A percentile compares a stretch with the other conserved stretches of the same genome.
Conservation (phyloP, 1,139 yeast genomes). For the Chernovozyma sophiae-reginae region DNA sequence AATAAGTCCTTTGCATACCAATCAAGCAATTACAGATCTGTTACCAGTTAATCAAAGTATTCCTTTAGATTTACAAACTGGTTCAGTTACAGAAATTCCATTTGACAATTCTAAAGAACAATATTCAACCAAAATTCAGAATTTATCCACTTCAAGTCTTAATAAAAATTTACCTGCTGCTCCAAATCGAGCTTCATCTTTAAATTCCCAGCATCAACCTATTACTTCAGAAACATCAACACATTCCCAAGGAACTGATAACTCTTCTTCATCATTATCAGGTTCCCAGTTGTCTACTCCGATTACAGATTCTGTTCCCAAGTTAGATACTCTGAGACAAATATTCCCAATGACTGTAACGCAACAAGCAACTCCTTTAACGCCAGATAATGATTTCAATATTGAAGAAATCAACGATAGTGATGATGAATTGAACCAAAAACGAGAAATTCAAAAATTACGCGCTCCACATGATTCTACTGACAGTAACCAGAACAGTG, state of each 20-base stretch:
- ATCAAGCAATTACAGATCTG: background rate
- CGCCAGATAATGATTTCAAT: slow-evolving; percentile 24
- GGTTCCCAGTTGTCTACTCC: slow-evolving; percentile 15
- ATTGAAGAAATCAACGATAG: slow-evolving; percentile 43
- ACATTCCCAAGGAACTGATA: slow-evolving; percentile 1
- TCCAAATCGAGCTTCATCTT: slow-evolving; percentile 13
- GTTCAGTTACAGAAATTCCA: background rate
- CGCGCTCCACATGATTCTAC: background rate
- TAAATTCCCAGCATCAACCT: background rate
- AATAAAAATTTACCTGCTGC: slow-evolving; percentile 31
- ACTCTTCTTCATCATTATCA: slow-evolving; percentile 8
- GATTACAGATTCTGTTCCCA: slow-evolving; percentile 6
- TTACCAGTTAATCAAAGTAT: background rate
- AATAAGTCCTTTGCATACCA: background rate
- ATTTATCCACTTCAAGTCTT: slow-evolving; percentile 5
- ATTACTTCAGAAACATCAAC: slow-evolving; percentile 1
- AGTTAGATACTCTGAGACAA: slow-evolving; percentile 1
- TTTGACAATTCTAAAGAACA: background rate
- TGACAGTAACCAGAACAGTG: background rate
- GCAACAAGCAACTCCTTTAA: background rate
- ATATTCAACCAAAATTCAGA: slow-evolving; percentile 3
- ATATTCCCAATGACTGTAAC: background rate
- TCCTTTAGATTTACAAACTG: background rate
- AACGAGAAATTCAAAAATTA: background rate
- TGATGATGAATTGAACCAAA: slow-evolving; percentile 29